Conservation (phyloP, 257 asterid species). For the Solanum neorickii region DNA sequence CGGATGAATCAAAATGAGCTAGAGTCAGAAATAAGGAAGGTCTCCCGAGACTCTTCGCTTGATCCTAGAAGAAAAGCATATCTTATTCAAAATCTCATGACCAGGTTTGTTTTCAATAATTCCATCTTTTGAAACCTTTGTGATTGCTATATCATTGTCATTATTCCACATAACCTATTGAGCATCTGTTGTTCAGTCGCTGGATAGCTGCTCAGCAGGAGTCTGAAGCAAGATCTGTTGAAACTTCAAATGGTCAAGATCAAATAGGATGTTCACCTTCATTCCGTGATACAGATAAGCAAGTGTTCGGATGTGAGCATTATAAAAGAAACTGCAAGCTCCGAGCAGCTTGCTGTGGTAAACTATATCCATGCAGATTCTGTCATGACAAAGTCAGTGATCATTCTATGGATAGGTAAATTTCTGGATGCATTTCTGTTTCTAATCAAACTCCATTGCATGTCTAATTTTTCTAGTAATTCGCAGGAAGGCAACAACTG, state of each 20-base stretch:
- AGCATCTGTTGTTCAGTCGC: slow-evolving; percentile 38
- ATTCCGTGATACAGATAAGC: slow-evolving; percentile 67
- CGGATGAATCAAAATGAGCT: slow-evolving; percentile 98
- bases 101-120: slow-evolving; percentile 50
- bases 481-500: slow-evolving; percentile 90
- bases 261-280: slow-evolving; percentile 64
- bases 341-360: slow-evolving; percentile 95
- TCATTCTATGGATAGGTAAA: slow-evolving; percentile 94
- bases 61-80: slow-evolving; percentile 96
- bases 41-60: slow-evolving; percentile 83
- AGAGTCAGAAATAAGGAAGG: slow-evolving; percentile 93
- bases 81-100: slow-evolving; percentile 90
- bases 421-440: background rate
- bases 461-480: background rate
- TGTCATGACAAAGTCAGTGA: slow-evolving; percentile 98
- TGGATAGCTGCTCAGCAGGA: slow-evolving; percentile 99
- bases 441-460: background rate
- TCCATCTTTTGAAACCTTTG: background rate
- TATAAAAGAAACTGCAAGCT: slow-evolving; percentile 95
- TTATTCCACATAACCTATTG: slow-evolving; percentile 9
- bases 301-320: slow-evolving; percentile 82
- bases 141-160: background rate
- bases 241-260: slow-evolving; percentile 43
- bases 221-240: slow-evolving; percentile 42
- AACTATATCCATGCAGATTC: slow-evolving; percentile 78